Evolutionary conservation across 2,329 filamentous ascomycete species (phyloP).

Genomic region (Cladosporium sp.): DNA sequence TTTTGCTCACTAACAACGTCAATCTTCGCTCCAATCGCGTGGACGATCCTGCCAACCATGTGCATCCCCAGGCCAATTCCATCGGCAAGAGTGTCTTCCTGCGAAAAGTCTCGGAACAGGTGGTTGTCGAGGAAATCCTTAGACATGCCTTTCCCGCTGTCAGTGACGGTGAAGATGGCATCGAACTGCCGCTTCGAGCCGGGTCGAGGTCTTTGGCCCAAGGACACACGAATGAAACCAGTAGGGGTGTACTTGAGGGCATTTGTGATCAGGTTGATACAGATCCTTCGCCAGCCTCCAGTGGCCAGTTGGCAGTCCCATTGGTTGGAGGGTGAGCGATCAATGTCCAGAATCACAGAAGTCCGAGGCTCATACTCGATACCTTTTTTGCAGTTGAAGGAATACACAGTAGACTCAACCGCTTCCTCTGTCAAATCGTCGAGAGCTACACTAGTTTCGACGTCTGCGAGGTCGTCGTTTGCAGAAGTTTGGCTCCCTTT

Average conservation of each 20-base stretch:
- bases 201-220: conserved; percentile 15
- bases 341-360: conserved; percentile 46
- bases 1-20: conserved; percentile 32
- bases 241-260: conserved; percentile 49
- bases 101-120: conserved; percentile 64
- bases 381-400: conserved; percentile 25
- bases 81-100: conserved; percentile 62
- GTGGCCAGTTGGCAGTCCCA: conserved; percentile 48
- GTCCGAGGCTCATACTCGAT: conserved; percentile 39
- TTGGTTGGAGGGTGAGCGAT: conserved; percentile 32
- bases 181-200: conserved; percentile 1
- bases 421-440: conserved; percentile 55
- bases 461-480: conserved; percentile 25
- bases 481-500: conserved; percentile 13
- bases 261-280: conserved; percentile 53
- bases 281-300: conserved; percentile 49
- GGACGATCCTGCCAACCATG: conserved; percentile 61
- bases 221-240: conserved; percentile 43
- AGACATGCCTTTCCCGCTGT: conserved; percentile 67
- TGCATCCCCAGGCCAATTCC: conserved; percentile 67
- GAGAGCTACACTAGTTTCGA: conserved; percentile 40
- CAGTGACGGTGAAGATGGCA: conserved; percentile 46
- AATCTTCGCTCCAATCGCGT: conserved; percentile 60
- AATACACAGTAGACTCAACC: conserved; percentile 50
- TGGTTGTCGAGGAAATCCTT: conserved; percentile 62